Base-by-base conservation (phyloP, 2,329 filamentous ascomycete species). In the Aureobasidium vineae region DNA sequence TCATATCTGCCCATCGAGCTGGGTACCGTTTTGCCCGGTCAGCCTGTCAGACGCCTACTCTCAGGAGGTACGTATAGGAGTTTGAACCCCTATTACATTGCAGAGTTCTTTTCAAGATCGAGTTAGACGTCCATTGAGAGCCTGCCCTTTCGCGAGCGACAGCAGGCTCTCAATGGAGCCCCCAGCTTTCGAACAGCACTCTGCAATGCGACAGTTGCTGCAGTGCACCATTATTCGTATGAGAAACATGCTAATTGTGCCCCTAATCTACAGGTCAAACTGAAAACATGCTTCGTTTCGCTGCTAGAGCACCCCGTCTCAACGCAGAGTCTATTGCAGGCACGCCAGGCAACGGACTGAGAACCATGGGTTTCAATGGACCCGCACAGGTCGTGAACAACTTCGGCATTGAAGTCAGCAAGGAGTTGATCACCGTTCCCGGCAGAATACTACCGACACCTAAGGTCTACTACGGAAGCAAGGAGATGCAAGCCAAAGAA, bases 391-490 rank as follows among this genome's bases (percentile, higher is more conserved):
- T 49, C 3, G 2, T 59, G 15, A 63, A 72, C 5, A 73, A 80
- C 2, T 95, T 92, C 68, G 88, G 88, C 5, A 80, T 96, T 68
- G 77, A 78, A 1, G 82, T 92, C 3, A 81, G 79, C 7, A 82
- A 84, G 15, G 76, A 80, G 1, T 81, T 97, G 40, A 80, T 96
- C 40, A 90, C 89, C 0, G 90, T 97, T 0, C 81, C 82, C 0
- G 93, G 86, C 1, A 87, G 92, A 6, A 84, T 94, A 47, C 82
- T 96, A 0, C 49, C 72, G 0, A 73, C 85, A 0, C 92, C 92
- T 0, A 72, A 70, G 0, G 77, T 96, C 33, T 74, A 78, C 1
- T 97, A 96, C 63, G 67, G 52, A 11, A 19, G 68, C 26, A 67
- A 71, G n/a, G n/a, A 40, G 2, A 38, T 70, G 13, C 68, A 33